phyloP scores from a whole-genome alignment of 2,329 filamentous ascomycete species.

The Pseudocercospora fuligena region DNA sequence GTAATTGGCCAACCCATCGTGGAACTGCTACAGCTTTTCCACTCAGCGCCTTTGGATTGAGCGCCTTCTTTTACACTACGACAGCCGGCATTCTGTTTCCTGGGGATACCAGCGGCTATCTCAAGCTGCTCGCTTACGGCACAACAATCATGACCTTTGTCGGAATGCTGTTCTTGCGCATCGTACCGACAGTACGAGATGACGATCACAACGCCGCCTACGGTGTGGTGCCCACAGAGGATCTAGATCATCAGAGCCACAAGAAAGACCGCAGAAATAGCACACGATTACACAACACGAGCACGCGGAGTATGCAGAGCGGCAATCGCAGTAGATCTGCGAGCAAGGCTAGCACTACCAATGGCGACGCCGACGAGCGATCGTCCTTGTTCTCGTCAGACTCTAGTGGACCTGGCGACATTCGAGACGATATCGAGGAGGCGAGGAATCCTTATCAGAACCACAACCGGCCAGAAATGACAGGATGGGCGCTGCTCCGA shows the following conservation, averaged over 20 bases:
- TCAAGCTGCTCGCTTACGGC: constrained; percentile 78
- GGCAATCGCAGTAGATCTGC: constrained; percentile 12
- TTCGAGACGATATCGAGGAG: constrained; percentile 49
- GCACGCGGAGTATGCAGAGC: constrained; percentile 11
- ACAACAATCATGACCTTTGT: constrained; percentile 76
- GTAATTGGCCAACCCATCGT: constrained; percentile 89
- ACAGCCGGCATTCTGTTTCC: constrained; percentile 78
- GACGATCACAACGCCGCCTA: constrained; percentile 56
- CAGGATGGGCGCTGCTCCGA: constrained; percentile 75
- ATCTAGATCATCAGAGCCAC: constrained; percentile 17
- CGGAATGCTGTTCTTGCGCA: constrained; percentile 83
- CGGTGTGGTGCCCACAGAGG: constrained; percentile 57
- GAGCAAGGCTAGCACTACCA: constrained; percentile 18
- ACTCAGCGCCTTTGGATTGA: constrained; percentile 88
- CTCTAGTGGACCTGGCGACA: constrained; percentile 59
- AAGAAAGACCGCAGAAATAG: constrained; percentile 26
- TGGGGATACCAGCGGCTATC: constrained; percentile 79
- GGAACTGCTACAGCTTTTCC: constrained; percentile 95
- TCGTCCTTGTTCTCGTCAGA: constrained; percentile 72
- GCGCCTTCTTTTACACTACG: constrained; percentile 93
- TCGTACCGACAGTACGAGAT: constrained; percentile 58
- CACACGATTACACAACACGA: constrained; percentile 26
- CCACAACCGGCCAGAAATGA: constrained; percentile 81
- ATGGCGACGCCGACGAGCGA: constrained; percentile 72
- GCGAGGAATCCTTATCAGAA: constrained; percentile 54